Evolutionary conservation across 2,329 filamentous ascomycete species (phyloP).

Genomic region (Monilinia vaccinii-corymbosi): DNA sequence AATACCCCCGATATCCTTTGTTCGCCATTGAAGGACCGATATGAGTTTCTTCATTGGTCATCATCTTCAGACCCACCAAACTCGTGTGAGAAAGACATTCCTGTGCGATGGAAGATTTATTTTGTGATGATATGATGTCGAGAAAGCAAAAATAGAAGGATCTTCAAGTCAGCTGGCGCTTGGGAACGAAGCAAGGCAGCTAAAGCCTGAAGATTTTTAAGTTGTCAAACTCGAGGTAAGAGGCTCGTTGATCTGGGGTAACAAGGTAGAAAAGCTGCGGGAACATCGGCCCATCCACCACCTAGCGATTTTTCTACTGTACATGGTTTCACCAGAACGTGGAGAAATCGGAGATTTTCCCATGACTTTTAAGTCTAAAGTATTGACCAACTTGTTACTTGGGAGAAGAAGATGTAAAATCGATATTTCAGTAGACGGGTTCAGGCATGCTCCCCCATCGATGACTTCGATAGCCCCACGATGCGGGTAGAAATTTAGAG

Average conservation of each 20-base stretch:
- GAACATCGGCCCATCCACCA: constrained; percentile 10
- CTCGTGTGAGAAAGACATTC: not conserved
- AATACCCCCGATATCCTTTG: not conserved
- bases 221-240: not conserved
- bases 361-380: not conserved
- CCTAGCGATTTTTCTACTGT: constrained; percentile 1
- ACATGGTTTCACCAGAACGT: constrained; percentile 5
- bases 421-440: not conserved
- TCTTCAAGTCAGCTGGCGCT: constrained; percentile 9
- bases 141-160: not conserved
- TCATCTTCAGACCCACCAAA: not conserved
- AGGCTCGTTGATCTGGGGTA: constrained; percentile 11
- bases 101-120: not conserved
- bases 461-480: constrained; percentile 1
- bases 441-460: not conserved
- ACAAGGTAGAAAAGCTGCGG: not conserved
- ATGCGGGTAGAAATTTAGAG: not conserved
- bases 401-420: not conserved
- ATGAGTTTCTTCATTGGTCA: constrained; percentile 8
- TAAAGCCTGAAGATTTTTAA: not conserved
- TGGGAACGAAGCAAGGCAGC: not conserved
- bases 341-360: not conserved
- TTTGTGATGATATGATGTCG: not conserved
- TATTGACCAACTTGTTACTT: not conserved
- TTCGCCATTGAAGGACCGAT: constrained; percentile 11